A percentile compares a stretch with the other conserved stretches of the same genome.
Evolutionary conservation across 31 red algal species (phyloP).

Genomic region (Asparagopsis taxiformis): DNA sequence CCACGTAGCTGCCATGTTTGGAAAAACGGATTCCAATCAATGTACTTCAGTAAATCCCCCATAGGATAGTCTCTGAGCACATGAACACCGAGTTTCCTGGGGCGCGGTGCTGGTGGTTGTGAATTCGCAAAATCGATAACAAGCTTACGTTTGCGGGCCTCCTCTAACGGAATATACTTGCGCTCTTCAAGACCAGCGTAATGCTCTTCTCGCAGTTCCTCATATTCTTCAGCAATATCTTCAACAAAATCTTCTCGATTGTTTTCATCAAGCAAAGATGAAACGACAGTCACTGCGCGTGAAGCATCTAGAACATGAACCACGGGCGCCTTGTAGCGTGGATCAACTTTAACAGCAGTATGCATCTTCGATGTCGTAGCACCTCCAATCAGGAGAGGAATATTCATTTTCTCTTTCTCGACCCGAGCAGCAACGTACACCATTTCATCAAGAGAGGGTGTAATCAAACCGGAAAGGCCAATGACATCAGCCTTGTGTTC

Average conservation of each 20-base stretch:
- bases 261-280: constrained; percentile 62
- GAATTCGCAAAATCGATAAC: constrained; percentile 64
- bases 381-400: constrained; percentile 81
- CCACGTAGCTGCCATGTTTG: constrained; percentile 90
- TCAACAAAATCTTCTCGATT: constrained; percentile 73
- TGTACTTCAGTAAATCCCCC: constrained; percentile 51
- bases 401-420: constrained; percentile 71
- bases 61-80: constrained; percentile 64
- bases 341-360: constrained; percentile 83
- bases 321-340: constrained; percentile 51
- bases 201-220: constrained; percentile 83
- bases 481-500: constrained; percentile 81
- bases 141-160: constrained; percentile 55
- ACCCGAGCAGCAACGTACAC: constrained; percentile 70
- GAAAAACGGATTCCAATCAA: constrained; percentile 97
- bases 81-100: constrained; percentile 42
- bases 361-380: constrained; percentile 93
- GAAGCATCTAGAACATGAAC: constrained; percentile 92
- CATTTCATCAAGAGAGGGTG: constrained; percentile 90
- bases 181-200: constrained; percentile 81
- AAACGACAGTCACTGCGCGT: constrained; percentile 77
- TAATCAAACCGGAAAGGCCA: constrained; percentile 89
- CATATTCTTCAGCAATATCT: constrained; percentile 87
- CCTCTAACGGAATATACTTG: constrained; percentile 57
- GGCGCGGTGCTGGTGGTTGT: constrained; percentile 38